Percentiles rank a stretch among this genome's conserved stretches.
phyloP scores from a whole-genome alignment of 257 asterid genomes.

The Gentiana straminea region DNA sequence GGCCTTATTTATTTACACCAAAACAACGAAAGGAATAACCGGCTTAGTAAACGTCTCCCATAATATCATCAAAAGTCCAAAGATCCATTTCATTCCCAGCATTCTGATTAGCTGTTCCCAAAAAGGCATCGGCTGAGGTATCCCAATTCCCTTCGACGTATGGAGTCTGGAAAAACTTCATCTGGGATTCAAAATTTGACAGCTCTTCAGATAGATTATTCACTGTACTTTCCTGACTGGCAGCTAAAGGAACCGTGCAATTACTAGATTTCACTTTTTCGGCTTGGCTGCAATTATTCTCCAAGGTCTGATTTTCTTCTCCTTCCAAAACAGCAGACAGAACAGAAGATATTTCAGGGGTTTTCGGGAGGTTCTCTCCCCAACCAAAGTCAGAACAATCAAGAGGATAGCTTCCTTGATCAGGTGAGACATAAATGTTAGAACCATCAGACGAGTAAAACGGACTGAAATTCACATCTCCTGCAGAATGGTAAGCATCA shows the following conservation, averaged over 20 bases:
- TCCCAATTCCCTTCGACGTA: constrained; percentile 65
- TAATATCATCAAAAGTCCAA: constrained; percentile 63
- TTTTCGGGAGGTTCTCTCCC: constrained; percentile 52
- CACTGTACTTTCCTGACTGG: constrained; percentile 17
- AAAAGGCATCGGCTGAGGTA: constrained; percentile 58
- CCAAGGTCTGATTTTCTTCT: constrained; percentile 31
- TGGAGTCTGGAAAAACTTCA: constrained; percentile 65
- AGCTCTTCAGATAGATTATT: constrained; percentile 34
- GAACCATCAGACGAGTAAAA: constrained; percentile 29
- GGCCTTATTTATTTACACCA: constrained; percentile 83
- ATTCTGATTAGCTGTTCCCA: constrained; percentile 45
- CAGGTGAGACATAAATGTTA: constrained; percentile 52
- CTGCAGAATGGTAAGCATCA: constrained; percentile 22
- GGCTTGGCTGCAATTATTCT: constrained; percentile 36
- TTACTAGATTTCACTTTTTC: constrained; percentile 37
- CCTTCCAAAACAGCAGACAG: constrained; percentile 46
- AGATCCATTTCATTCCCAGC: constrained; percentile 54
- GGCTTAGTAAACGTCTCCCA: constrained; percentile 46
- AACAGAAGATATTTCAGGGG: constrained; percentile 74
- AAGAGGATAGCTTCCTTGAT: constrained; percentile 73
- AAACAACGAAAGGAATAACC: constrained; percentile 6
- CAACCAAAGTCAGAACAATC: constrained; percentile 74
- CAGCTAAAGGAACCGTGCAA: constrained; percentile 10
- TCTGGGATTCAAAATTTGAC: constrained; percentile 46
- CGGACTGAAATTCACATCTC: constrained; percentile 32